Base-by-base conservation (phyloP, 805 yeast species). In the Suhomyces pyralidae region DNA sequence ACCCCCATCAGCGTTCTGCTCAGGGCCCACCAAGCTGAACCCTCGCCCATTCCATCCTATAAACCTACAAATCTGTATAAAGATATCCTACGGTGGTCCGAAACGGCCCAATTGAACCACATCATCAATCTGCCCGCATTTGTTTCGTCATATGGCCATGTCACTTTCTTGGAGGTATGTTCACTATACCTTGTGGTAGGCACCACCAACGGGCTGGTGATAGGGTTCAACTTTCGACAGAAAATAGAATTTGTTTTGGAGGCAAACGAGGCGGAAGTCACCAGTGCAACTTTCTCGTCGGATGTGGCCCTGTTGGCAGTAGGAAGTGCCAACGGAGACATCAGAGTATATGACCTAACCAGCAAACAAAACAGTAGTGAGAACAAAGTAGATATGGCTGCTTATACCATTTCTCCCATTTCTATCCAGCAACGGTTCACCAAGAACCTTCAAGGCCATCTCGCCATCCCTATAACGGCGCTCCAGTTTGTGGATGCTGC, bases 171-270 rank as follows among this genome's bases (percentile, higher is more conserved):
- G 12, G 64, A 62, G 45, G 62, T 71, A 8, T 64, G 70, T 2
- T 55, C 72, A 1, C 50, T 68, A 6, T 68, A 77, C 30, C 71
- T 86, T 7, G 82, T 82, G 0, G 60, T 91, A 7, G 97, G 96
- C 2, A 91, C 97, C 0, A 61, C 79, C 0, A 80, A 79, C 48
- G 96, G 96, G 1, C 70, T 66, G 36, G 71, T 90, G 0, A 66
- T 88, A 5, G 73, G 87, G 5, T 91, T 89, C 65, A 86, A 85
- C 60, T 85, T 84, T 55, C 79, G 79, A 44, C 97, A 92, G 64
- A 73, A 71, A 28, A 62, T 88, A 3, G 70, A 78, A 12, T 68
- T 69, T 43, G 74, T 77, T 1, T 62, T 86, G 14, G 73, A 71
- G 0, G 46, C 47, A 3, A 64, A 74, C 34, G 84, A 86, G 0